Conservation (phyloP, 441 rosid species). For the Metrosideros polymorpha region DNA sequence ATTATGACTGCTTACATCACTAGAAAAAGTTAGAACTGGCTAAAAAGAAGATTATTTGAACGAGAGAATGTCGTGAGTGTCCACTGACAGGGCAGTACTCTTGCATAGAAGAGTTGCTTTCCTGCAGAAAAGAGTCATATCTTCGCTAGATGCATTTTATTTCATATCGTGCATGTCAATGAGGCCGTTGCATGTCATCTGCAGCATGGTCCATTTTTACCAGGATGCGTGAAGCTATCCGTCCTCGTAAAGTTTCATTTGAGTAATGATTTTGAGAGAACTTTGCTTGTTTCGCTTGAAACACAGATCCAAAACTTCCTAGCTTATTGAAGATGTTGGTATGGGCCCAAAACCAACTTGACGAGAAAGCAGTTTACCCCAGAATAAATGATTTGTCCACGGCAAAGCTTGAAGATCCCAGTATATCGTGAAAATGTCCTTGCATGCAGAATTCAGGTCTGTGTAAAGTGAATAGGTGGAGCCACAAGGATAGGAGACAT, state of each 20-base stretch:
- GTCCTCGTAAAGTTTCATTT: neutral
- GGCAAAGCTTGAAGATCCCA: conserved; percentile 63
- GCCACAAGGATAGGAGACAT: neutral
- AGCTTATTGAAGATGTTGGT: conserved; percentile 83
- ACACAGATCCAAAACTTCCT: conserved; percentile 90
- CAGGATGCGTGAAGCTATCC: neutral
- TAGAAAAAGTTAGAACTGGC: neutral
- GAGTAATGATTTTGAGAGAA: neutral
- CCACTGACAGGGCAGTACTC: neutral
- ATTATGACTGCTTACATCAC: neutral
- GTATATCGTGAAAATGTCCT: conserved; percentile 20
- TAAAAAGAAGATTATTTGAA: neutral
- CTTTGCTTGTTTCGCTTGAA: neutral
- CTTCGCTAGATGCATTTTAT: neutral
- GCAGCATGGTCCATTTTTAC: neutral
- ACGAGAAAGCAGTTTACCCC: conserved; percentile 85
- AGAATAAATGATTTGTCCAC: conserved; percentile 70
- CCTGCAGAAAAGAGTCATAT: neutral
- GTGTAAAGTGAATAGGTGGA: neutral
- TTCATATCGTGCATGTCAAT: neutral
- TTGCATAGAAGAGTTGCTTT: neutral
- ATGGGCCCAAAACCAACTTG: conserved; percentile 88
- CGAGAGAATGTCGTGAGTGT: neutral
- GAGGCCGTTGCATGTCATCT: neutral
- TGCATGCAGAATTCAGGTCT: neutral